phyloP scores from a whole-genome alignment of 345 rosid genomes.

The Citrus australasica region DNA sequence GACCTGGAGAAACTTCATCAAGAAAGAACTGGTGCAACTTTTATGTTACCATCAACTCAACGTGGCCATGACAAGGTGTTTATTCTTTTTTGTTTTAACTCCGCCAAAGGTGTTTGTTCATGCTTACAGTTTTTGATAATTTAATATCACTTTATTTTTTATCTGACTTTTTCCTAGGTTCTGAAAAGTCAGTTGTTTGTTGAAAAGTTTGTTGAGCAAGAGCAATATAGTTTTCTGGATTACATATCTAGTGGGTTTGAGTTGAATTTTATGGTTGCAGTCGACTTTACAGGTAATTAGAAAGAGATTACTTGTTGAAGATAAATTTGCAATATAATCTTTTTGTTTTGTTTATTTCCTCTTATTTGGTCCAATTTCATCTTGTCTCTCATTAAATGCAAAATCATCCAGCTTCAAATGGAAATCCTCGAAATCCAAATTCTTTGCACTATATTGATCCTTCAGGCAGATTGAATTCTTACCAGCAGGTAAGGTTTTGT shows the following conservation, averaged over 20 bases:
- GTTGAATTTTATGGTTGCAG: slow-evolving; percentile 88
- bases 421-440: slow-evolving; percentile 57
- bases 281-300: slow-evolving; percentile 80
- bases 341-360: no score
- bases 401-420: slow-evolving; percentile 72
- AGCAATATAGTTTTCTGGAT: slow-evolving; percentile 73
- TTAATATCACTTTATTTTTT: background rate
- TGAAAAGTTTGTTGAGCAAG: slow-evolving; percentile 59
- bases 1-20: slow-evolving; percentile 59
- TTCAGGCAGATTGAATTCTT: slow-evolving; percentile 70
- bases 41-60: slow-evolving; percentile 33
- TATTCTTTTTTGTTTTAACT: background rate
- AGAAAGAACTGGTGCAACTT: slow-evolving; percentile 46
- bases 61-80: slow-evolving; percentile 60
- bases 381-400: background rate
- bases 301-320: background rate
- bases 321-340: background rate
- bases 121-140: background rate
- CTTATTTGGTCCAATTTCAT: background rate
- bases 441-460: slow-evolving; percentile 88
- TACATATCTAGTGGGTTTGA: slow-evolving; percentile 84
- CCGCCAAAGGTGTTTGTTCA: slow-evolving; percentile 41
- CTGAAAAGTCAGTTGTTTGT: slow-evolving; percentile 74
- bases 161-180: slow-evolving; percentile 35
- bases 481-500: slow-evolving; percentile 52